These are phyloP conservation scores for Anthracocystis panici-leucophaei DNA, from an alignment of 1,284 basidiomycete genomes.

Conservation along the genomic window DNA sequence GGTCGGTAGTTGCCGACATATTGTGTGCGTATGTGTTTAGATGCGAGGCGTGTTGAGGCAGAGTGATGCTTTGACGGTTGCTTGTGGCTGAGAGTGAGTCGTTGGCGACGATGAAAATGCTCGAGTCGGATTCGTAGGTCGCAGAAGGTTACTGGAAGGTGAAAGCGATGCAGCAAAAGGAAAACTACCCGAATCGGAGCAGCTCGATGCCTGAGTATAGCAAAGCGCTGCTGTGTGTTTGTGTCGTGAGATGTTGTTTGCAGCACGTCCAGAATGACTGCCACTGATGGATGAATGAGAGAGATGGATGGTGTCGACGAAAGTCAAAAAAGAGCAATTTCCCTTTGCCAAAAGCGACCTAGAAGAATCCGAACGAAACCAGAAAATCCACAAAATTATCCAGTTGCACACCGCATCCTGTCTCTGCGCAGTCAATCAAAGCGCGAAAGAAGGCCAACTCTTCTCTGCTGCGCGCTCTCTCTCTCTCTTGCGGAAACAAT, in stretches of 20 bases:
- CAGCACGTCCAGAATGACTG: neutral
- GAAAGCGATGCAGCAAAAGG: neutral
- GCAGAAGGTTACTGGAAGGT: neutral
- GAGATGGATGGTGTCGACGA: slow-evolving; percentile 6
- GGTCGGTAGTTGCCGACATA: slow-evolving; percentile 45
- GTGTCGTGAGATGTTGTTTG: slow-evolving; percentile 5
- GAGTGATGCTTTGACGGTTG: neutral
- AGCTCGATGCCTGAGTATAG: neutral
- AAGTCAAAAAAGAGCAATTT: neutral
- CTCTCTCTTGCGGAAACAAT: too few species aligned
- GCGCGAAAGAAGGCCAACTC: too few species aligned
- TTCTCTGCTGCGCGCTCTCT: too few species aligned
- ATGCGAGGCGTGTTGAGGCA: neutral
- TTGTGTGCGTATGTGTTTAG: neutral
- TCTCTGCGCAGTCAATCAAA: too few species aligned
- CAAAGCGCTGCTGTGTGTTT: neutral
- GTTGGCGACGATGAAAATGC: neutral
- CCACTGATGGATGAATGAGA: slow-evolving; percentile 3
- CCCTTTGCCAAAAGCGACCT: slow-evolving; percentile 6
- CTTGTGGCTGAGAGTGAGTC: neutral
- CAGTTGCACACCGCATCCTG: too few species aligned
- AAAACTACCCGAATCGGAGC: neutral
- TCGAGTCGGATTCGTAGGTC: neutral
- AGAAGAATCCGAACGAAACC: slow-evolving; percentile 16
- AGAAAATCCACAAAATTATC: neutral